Base-by-base conservation (phyloP, 352 stramenopile species). In the Chloridella minuta region DNA sequence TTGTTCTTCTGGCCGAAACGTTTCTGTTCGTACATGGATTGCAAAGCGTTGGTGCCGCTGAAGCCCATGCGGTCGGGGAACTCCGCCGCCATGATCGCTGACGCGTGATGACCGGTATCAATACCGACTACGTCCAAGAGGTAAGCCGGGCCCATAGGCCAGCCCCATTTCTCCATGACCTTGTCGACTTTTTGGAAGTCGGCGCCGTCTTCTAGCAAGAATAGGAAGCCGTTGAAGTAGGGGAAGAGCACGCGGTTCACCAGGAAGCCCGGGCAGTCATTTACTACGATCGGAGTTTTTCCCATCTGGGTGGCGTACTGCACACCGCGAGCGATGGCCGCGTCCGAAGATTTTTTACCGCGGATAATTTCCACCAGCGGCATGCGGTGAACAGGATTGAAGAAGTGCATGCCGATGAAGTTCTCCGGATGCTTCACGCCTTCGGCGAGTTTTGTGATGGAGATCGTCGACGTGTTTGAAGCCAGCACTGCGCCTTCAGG, bases 401-500 rank as follows among this genome's bases (percentile, higher is more conserved):
- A 99, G 90, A 98, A 99, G 91, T 99, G 96, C 94, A 98, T 98
- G 80, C 96, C 96, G 23, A 98, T 94, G 18, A 97, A 91, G 86
- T 94, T 95, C 88, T 96, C 90, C 16, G 93, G 93, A 2, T 91
- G 87, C 86, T 89, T 90, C 4, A 90, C 89, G 24, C 90, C 91
- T 66, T 91, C 89, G 22, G 94, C 95, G 88, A 98, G 97, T 86
- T 96, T 92, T 4, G 90, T 91, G 87, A 98, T 96, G 18, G 94
- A 93, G 86, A 98, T 94, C 4, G 95, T 23, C 87, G 86, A 89
- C 18, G 87, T 88, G 86, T 88, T 88, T 28, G 28, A 86, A 21
- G 87, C 85, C 0, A 88, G 80, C 16, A 88, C 85, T 24, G 10
- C 10, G 23, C 27, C 86, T 16, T n/a, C 21, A 27, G 52, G 86